Percentiles rank a stretch among this genome's conserved stretches.
These are phyloP conservation scores for Pythium utonaiense DNA, from an alignment of 352 stramenopile species.

Conservation along the genomic window DNA sequence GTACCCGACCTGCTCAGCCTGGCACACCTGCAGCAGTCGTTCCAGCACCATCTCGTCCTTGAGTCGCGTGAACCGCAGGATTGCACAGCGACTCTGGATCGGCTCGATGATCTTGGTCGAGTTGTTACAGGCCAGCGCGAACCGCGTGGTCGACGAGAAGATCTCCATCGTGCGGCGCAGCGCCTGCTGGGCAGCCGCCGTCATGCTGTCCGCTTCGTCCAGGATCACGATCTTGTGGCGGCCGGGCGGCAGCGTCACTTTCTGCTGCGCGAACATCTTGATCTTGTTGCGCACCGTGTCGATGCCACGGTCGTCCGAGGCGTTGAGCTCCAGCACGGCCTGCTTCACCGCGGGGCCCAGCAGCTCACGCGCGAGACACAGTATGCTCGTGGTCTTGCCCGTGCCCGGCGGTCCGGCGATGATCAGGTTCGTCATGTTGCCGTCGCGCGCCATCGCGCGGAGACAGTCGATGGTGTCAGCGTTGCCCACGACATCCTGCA, in stretches of 20 bases:
- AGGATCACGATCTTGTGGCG: slow-evolving; percentile 99
- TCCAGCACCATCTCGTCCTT: slow-evolving; percentile 95
- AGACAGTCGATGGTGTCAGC: slow-evolving; percentile 95
- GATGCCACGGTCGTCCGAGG: slow-evolving; percentile 94
- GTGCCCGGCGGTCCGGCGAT: slow-evolving; percentile 92
- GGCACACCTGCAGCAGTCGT: slow-evolving; percentile 92
- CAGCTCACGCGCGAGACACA: slow-evolving; percentile 88
- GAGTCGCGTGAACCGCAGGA: slow-evolving; percentile 96
- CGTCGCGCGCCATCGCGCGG: slow-evolving; percentile 92
- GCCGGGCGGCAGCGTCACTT: slow-evolving; percentile 90
- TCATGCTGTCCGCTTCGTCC: slow-evolving; percentile 99
- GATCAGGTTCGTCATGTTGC: slow-evolving; percentile 99
- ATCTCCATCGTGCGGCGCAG: slow-evolving; percentile 98
- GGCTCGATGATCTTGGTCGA: slow-evolving; percentile 99
- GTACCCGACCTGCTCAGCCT: slow-evolving; percentile 87
- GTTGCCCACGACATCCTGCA: slow-evolving; percentile 97
- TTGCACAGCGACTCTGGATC: slow-evolving; percentile 97
- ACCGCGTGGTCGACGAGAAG: slow-evolving; percentile 97
- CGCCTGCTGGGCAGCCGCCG: slow-evolving; percentile 95
- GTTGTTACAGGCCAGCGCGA: slow-evolving; percentile 98
- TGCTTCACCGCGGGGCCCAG: slow-evolving; percentile 81
- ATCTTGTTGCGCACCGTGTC: slow-evolving; percentile 95
- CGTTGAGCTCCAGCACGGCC: slow-evolving; percentile 98
- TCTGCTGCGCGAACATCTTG: slow-evolving; percentile 99
- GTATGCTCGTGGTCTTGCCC: slow-evolving; percentile 92